Evolutionary conservation across 768 basidiomycete genomes (phyloP).

Genomic region (Mycena maculata): DNA sequence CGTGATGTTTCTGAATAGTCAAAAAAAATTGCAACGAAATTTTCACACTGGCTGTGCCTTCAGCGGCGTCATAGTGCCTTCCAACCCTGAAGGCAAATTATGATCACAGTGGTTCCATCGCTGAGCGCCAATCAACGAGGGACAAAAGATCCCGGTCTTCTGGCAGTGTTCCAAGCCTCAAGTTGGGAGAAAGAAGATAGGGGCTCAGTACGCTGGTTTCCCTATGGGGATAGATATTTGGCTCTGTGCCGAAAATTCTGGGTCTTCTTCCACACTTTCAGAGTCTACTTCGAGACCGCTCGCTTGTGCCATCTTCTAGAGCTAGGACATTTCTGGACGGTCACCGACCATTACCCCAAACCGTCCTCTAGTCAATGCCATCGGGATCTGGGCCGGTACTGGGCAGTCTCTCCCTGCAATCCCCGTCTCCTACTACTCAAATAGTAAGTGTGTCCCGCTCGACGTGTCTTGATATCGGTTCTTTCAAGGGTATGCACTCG

Average conservation of each 20-base stretch:
- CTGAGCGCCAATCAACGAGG: too few species aligned
- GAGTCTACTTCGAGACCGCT: too few species aligned
- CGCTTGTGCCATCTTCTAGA: too few species aligned
- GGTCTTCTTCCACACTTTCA: too few species aligned
- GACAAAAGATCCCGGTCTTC: neutral
- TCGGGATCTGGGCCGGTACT: conserved; percentile 56
- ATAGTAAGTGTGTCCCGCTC: conserved; percentile 77
- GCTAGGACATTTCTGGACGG: neutral
- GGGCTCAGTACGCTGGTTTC: neutral
- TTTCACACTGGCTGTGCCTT: neutral
- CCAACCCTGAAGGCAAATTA: neutral
- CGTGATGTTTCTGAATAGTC: conserved; percentile 19
- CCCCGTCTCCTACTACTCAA: conserved; percentile 73
- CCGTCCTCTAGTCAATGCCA: conserved; percentile 44
- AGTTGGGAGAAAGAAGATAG: neutral
- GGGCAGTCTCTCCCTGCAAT: conserved; percentile 78
- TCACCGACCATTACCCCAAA: neutral
- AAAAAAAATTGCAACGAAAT: neutral
- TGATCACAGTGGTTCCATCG: neutral
- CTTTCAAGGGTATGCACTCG: conserved; percentile 23
- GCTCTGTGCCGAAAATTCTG: too few species aligned
- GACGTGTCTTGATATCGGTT: conserved; percentile 61
- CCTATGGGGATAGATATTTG: neutral
- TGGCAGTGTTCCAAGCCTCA: neutral
- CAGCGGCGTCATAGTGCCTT: neutral